phyloP scores from a whole-genome alignment of 2,329 filamentous ascomycete genomes.

The Cryphonectria japonica region DNA sequence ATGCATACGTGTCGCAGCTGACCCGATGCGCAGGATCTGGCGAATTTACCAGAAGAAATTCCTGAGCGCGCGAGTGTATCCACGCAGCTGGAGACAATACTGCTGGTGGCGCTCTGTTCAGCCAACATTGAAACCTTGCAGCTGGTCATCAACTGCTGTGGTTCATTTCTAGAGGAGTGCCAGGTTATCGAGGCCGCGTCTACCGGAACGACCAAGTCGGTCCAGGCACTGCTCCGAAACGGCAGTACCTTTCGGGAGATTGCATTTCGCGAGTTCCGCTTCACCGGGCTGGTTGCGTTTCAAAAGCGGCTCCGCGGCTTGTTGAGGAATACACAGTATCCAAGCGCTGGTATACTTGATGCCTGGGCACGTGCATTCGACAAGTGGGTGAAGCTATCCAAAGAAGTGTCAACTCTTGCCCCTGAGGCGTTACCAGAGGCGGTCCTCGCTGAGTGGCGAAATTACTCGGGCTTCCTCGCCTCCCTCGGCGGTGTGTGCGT shows the following conservation, averaged over 20 bases:
- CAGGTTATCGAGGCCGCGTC: conserved; percentile 55
- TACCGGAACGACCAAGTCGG: conserved; percentile 51
- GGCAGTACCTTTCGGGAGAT: conserved; percentile 64
- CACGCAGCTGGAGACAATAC: conserved; percentile 63
- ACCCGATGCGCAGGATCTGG: conserved; percentile 51
- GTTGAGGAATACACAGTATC: conserved; percentile 62
- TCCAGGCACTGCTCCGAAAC: conserved; percentile 59
- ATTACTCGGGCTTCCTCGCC: conserved; percentile 69
- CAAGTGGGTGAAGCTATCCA: conserved; percentile 66
- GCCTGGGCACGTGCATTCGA: conserved; percentile 71
- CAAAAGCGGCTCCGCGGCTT: conserved; percentile 67
- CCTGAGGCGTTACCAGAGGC: conserved; percentile 58
- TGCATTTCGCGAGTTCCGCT: conserved; percentile 64
- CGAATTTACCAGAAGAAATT: conserved; percentile 57
- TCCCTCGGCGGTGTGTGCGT: conserved; percentile 69
- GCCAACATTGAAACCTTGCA: conserved; percentile 68
- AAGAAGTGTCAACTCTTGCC: conserved; percentile 61
- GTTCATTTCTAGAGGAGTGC: conserved; percentile 65
- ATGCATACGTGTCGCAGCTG: not conserved
- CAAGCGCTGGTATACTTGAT: conserved; percentile 67
- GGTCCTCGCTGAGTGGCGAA: conserved; percentile 67
- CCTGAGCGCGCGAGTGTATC: conserved; percentile 57
- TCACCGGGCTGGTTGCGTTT: conserved; percentile 71
- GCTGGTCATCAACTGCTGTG: conserved; percentile 64
- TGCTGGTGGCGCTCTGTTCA: conserved; percentile 67